Conservation (phyloP, 345 rosid genomes). For the Lepidium didymum region DNA sequence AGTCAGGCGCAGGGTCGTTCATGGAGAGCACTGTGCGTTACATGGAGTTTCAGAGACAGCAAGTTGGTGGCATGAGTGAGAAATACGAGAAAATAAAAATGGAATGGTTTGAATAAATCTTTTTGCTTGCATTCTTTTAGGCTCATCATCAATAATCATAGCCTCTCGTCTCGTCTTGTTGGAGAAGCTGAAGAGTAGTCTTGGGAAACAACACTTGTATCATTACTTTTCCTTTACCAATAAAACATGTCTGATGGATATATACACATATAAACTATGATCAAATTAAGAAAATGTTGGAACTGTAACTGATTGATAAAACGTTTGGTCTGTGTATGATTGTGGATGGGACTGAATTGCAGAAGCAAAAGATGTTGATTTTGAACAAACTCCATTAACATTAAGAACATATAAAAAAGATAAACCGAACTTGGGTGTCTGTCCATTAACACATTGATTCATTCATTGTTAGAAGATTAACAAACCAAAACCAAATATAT, state of each 20-base stretch:
- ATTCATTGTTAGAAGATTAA: conserved; percentile 8
- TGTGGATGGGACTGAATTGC: neutral
- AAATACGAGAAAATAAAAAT: conserved; percentile 63
- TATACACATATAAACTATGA: neutral
- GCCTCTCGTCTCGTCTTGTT: neutral
- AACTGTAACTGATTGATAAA: neutral
- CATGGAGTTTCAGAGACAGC: conserved; percentile 85
- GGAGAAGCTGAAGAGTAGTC: neutral
- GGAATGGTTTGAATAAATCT: conserved; percentile 28
- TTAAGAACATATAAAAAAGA: conserved; percentile 4
- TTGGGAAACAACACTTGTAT: neutral
- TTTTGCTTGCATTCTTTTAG: neutral
- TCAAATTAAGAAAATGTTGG: neutral
- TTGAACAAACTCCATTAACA: conserved; percentile 11
- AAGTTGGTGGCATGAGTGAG: conserved; percentile 79
- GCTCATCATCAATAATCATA: neutral
- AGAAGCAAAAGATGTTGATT: conserved; percentile 4
- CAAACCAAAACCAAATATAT: conserved; percentile 11
- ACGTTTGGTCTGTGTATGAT: neutral
- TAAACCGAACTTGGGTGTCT: conserved; percentile 12
- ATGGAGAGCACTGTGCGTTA: conserved; percentile 61
- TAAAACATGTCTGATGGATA: neutral
- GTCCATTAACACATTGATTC: conserved; percentile 11
- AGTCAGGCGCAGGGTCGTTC: conserved; percentile 63
- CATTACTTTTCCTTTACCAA: neutral